Evolutionary conservation across 192 early-diverging fungal genomes (phyloP).

Genomic region (Coemansia sp.): DNA sequence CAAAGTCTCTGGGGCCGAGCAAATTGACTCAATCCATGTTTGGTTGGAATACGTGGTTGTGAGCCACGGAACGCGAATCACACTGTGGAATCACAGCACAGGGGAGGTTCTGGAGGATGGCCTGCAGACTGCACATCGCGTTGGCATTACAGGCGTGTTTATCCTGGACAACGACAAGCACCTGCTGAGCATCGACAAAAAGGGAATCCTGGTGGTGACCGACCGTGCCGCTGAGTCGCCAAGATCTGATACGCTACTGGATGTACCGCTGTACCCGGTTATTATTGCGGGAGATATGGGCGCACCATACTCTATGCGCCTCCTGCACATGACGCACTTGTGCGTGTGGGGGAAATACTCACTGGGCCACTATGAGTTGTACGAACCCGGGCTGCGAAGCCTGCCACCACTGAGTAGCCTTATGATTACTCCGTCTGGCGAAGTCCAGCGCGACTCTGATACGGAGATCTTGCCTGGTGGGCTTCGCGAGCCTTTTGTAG

Average conservation of each 20-base stretch:
- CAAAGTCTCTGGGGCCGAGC: not conserved
- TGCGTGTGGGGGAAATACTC: slow-evolving; percentile 51
- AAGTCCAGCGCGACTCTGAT: not conserved
- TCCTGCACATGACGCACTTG: slow-evolving; percentile 51
- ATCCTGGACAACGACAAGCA: slow-evolving; percentile 48
- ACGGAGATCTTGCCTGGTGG: not conserved
- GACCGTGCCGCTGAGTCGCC: slow-evolving; percentile 14
- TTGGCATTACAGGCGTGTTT: slow-evolving; percentile 41
- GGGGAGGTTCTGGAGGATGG: slow-evolving; percentile 32
- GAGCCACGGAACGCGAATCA: slow-evolving; percentile 31
- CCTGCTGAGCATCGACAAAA: slow-evolving; percentile 40
- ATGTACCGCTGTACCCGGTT: slow-evolving; percentile 49
- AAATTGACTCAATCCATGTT: slow-evolving; percentile 26
- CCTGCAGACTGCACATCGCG: slow-evolving; percentile 35
- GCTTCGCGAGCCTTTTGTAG: not conserved
- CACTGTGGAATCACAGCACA: slow-evolving; percentile 49
- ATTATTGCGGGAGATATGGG: slow-evolving; percentile 38
- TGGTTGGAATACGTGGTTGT: slow-evolving; percentile 49
- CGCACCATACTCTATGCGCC: slow-evolving; percentile 52
- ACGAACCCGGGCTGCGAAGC: slow-evolving; percentile 39
- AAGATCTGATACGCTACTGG: slow-evolving; percentile 33
- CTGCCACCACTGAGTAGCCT: slow-evolving; percentile 44
- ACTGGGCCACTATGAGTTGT: slow-evolving; percentile 52
- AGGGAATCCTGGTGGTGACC: slow-evolving; percentile 40
- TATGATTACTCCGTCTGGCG: slow-evolving; percentile 7